A percentile compares a stretch with the other conserved stretches of the same genome.
These are phyloP conservation scores for Ophiostoma angusticollis DNA, from an alignment of 2,329 filamentous ascomycete species.

Conservation along the genomic window DNA sequence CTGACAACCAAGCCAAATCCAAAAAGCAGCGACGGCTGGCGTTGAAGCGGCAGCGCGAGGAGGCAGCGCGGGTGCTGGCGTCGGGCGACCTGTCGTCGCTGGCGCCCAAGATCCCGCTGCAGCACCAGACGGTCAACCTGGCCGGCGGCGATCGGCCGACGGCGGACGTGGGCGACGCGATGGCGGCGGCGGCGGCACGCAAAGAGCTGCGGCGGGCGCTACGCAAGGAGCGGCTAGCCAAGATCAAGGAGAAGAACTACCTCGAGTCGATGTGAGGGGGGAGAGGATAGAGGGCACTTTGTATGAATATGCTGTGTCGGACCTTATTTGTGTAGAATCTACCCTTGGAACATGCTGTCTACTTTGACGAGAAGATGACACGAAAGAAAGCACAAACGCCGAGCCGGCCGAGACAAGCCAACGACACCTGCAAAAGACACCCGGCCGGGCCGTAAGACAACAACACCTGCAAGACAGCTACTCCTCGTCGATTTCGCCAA, in stretches of 20 bases:
- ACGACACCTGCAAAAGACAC: too few relatives aligned
- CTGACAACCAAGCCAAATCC: conserved; percentile 52
- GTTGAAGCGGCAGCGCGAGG: conserved; percentile 45
- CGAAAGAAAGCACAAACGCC: too few relatives aligned
- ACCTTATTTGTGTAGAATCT: too few relatives aligned
- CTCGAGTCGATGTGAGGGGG: conserved; percentile 74
- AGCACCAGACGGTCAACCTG: conserved; percentile 67
- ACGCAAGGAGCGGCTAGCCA: conserved; percentile 59
- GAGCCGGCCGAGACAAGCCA: too few relatives aligned
- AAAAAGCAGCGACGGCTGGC: conserved; percentile 67
- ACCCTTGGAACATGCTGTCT: too few relatives aligned
- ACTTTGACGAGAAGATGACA: too few relatives aligned
- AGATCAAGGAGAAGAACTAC: conserved; percentile 79
- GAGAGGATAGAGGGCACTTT: too few relatives aligned
- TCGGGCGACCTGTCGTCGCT: conserved; percentile 54
- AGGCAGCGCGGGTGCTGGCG: conserved; percentile 47
- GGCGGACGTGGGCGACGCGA: conserved; percentile 27
- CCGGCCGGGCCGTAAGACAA: too few relatives aligned
- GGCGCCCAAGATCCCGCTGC: conserved; percentile 57
- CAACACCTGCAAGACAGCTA: too few relatives aligned
- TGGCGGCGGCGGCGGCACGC: conserved; percentile 38
- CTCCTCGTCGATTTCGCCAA: conserved; percentile 24
- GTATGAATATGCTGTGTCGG: too few relatives aligned
- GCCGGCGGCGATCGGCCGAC: conserved; percentile 31
- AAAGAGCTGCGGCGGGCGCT: conserved; percentile 55